Evolutionary conservation across 108 stramenopile genomes (phyloP).

Genomic region (Pseudonitzschia multiseries): DNA sequence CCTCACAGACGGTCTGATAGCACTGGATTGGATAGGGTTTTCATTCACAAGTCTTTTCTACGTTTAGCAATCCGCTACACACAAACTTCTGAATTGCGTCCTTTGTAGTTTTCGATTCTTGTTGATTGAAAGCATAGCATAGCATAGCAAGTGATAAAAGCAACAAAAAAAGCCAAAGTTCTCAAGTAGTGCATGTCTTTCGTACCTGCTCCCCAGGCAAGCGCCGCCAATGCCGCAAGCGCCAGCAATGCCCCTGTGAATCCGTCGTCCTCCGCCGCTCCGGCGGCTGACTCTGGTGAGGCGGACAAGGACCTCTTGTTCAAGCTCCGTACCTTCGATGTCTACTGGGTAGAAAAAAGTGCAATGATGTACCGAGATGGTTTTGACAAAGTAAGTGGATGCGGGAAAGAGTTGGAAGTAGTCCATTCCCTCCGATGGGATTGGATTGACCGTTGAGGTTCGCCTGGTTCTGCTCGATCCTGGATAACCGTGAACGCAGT

Average conservation of each 20-base stretch:
- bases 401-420: too few species aligned
- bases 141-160: slow-evolving; percentile 14
- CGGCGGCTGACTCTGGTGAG: slow-evolving; percentile 38
- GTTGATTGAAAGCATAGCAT: slow-evolving; percentile 4
- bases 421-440: too few species aligned
- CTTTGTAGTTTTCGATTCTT: slow-evolving; percentile 19
- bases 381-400: slow-evolving; percentile 71
- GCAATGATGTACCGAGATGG: slow-evolving; percentile 89
- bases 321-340: slow-evolving; percentile 87
- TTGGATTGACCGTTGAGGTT: not conserved
- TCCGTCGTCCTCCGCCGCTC: slow-evolving; percentile 43
- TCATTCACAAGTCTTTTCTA: not conserved
- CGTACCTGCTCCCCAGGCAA: slow-evolving; percentile 81
- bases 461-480: not conserved
- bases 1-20: too few species aligned
- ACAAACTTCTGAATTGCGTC: slow-evolving; percentile 5
- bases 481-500: not conserved
- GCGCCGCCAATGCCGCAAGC: slow-evolving; percentile 39
- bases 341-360: slow-evolving; percentile 82
- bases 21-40: not conserved
- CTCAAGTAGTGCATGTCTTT: slow-evolving; percentile 85
- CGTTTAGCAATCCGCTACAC: not conserved
- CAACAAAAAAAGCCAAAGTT: slow-evolving; percentile 28
- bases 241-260: slow-evolving; percentile 49
- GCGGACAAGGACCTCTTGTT: slow-evolving; percentile 72